phyloP scores from a whole-genome alignment of 495 filamentous ascomycete genomes.

The Penicillium maclennaniae region DNA sequence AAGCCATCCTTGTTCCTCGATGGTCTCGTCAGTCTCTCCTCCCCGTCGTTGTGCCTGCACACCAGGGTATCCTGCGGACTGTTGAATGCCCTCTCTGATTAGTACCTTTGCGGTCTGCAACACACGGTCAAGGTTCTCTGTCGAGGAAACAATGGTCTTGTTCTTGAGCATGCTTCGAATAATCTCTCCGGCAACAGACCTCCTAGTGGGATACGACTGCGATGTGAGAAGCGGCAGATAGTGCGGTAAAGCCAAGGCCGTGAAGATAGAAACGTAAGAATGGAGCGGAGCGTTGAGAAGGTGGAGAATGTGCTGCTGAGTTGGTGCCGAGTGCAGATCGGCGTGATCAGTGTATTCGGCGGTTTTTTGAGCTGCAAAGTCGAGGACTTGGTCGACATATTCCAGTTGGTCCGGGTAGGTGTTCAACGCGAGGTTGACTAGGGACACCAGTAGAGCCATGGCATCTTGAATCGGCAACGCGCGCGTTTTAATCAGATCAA shows the following conservation, averaged over 20 bases:
- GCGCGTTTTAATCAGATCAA: conserved; percentile 85
- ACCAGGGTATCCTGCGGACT: conserved; percentile 78
- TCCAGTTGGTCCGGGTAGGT: conserved; percentile 90
- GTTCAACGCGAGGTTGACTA: conserved; percentile 89
- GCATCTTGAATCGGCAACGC: conserved; percentile 91
- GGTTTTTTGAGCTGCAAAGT: conserved; percentile 85
- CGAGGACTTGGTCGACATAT: conserved; percentile 91
- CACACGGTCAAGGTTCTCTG: conserved; percentile 80
- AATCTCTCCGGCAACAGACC: conserved; percentile 86
- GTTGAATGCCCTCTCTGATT: conserved; percentile 87
- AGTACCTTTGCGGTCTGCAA: conserved; percentile 83
- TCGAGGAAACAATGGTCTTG: conserved; percentile 69
- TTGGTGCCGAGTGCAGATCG: conserved; percentile 82
- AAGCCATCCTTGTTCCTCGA: conserved; percentile 96
- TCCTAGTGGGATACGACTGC: conserved; percentile 88
- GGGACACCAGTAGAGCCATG: conserved; percentile 84
- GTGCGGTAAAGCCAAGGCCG: conserved; percentile 82
- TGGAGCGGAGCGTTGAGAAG: conserved; percentile 85
- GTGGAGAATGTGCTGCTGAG: conserved; percentile 83
- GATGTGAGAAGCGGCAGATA: conserved; percentile 86
- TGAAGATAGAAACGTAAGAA: conserved; percentile 89
- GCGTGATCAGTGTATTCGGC: conserved; percentile 87
- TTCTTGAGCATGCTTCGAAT: conserved; percentile 74
- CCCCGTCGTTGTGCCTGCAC: conserved; percentile 61
- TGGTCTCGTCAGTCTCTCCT: conserved; percentile 85